These are phyloP conservation scores for Phyllosticta citriasiana DNA, from an alignment of 2,329 filamentous ascomycete species.

Conservation along the genomic window DNA sequence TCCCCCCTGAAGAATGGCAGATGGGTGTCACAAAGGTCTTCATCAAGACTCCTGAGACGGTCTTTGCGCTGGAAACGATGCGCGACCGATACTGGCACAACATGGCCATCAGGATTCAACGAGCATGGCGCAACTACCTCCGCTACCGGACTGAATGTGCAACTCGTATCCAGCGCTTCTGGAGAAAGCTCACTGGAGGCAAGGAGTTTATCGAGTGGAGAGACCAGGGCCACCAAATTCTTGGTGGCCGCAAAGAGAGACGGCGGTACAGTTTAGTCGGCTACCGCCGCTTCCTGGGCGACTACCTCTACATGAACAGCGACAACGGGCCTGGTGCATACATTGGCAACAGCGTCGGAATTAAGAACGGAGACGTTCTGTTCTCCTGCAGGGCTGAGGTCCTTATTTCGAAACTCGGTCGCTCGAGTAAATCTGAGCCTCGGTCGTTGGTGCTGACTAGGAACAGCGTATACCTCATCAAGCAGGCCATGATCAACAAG, in stretches of 20 bases:
- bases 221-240: slow-evolving; percentile 74
- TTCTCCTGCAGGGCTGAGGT: slow-evolving; percentile 91
- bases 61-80: slow-evolving; percentile 97
- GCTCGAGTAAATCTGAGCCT: slow-evolving; percentile 87
- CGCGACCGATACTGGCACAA: slow-evolving; percentile 98
- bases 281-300: slow-evolving; percentile 83
- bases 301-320: slow-evolving; percentile 86
- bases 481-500: slow-evolving; percentile 71
- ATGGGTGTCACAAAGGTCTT: slow-evolving; percentile 96
- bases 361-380: slow-evolving; percentile 64
- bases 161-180: slow-evolving; percentile 88
- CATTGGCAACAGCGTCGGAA: slow-evolving; percentile 63
- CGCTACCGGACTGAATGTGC: slow-evolving; percentile 88
- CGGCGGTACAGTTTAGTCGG: slow-evolving; percentile 84
- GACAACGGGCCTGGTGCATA: slow-evolving; percentile 68
- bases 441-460: slow-evolving; percentile 76
- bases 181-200: slow-evolving; percentile 85
- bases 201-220: slow-evolving; percentile 81
- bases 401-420: slow-evolving; percentile 87
- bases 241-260: slow-evolving; percentile 81
- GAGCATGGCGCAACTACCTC: slow-evolving; percentile 93
- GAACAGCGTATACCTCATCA: slow-evolving; percentile 80
- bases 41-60: slow-evolving; percentile 93
- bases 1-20: slow-evolving; percentile 91
- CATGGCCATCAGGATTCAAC: slow-evolving; percentile 95